A percentile compares a stretch with the other conserved stretches of the same genome.
phyloP scores from a whole-genome alignment of 192 early-diverging fungal genomes.

The Umbelopsis vinacea region DNA sequence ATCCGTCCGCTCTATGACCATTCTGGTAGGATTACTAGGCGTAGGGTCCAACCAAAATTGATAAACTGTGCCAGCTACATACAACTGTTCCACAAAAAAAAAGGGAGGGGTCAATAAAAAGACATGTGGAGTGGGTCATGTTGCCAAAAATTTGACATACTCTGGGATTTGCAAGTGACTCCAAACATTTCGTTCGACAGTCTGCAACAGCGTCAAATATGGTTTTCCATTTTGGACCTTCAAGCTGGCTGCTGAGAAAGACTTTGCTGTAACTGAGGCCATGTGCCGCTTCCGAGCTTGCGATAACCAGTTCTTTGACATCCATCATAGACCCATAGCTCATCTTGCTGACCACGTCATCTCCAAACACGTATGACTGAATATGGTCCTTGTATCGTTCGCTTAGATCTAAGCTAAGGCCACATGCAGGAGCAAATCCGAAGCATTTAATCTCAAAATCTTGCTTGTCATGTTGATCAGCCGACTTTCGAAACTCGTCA shows the following conservation, averaged over 20 bases:
- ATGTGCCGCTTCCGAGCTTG: constrained; percentile 53
- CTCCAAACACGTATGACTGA: constrained; percentile 57
- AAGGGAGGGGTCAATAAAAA: background rate
- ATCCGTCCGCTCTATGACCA: constrained; percentile 37
- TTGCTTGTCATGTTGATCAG: constrained; percentile 14
- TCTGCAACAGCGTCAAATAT: constrained; percentile 49
- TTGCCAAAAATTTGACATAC: constrained; percentile 23
- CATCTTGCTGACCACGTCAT: constrained; percentile 61
- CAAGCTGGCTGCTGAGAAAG: constrained; percentile 41
- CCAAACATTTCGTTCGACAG: constrained; percentile 35
- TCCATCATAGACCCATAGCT: constrained; percentile 67
- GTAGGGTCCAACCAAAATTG: constrained; percentile 47
- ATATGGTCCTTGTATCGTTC: constrained; percentile 57
- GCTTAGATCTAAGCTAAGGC: constrained; percentile 50
- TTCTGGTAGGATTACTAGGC: constrained; percentile 37
- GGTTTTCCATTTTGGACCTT: constrained; percentile 44
- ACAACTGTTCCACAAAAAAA: constrained; percentile 28
- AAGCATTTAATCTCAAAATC: constrained; percentile 52
- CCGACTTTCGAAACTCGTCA: constrained; percentile 51
- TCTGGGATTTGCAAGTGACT: constrained; percentile 36
- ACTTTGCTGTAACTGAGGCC: constrained; percentile 50
- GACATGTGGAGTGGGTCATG: background rate
- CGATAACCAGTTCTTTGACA: constrained; percentile 59
- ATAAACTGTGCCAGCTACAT: constrained; percentile 43
- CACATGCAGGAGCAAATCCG: constrained; percentile 58